Base-by-base conservation (phyloP, 345 rosid genomes). In the Hibiscus trionum region DNA sequence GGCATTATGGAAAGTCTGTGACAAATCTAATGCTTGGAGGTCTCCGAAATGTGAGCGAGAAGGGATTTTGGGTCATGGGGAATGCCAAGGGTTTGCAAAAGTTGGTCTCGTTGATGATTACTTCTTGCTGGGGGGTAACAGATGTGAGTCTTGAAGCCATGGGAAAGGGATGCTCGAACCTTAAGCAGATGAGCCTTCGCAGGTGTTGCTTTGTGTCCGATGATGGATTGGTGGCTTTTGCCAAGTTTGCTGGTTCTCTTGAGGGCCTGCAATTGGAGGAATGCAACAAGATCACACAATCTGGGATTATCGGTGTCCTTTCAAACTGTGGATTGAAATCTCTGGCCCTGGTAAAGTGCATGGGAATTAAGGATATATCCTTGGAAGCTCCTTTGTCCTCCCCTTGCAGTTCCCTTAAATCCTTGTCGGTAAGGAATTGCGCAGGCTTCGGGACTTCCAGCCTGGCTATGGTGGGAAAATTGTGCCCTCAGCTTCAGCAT, bases 21-120 rank as follows among this genome's bases (percentile, higher is more conserved):
- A 73, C 88, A 9, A 81, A 69, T 75, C 85, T 90, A 27, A 46
- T 77, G 56, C 86, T 90, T 17, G 58, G 65, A 50, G 81, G 83
- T 74, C 90, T 90, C 37, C 83, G 77, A 64, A 79, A 83, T 60
- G 91, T 85, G 37, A 88, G 81, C 6, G 93, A 88, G 82, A 88
- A 78, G 77, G 96, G 96, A 66, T 90, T 90, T 71, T 88, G 96
- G 96, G 96, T 85, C 73, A 88, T 90, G 96, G 93, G 96, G 6
- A 90, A 85, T 75, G 90, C 88, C 49, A 82, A 72, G 61, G 91
- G 96, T 61, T 82, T 90, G 78, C 75, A 82, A 61, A 87, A 81
- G 50, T 76, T 88, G 77, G 56, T 26, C 6, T 79, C 84, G 27
- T 80, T 88, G 86, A 72, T 82, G 42, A 72, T 90, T 64, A 81